These are phyloP conservation scores for Rhizophagus sp. DNA, from an alignment of 192 early-diverging fungal species.

Conservation along the genomic window DNA sequence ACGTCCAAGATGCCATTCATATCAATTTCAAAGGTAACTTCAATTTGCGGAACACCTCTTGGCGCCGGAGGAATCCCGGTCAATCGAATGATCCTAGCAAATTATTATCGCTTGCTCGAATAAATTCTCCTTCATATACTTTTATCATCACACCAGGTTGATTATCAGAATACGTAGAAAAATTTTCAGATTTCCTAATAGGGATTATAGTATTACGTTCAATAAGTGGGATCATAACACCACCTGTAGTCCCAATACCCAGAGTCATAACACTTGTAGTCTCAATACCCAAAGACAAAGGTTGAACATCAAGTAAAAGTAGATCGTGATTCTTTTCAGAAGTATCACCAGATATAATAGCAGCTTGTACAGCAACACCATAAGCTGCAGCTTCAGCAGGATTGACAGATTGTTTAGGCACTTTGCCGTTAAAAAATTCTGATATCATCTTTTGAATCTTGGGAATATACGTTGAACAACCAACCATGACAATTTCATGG, in stretches of 20 bases:
- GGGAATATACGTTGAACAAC: conserved; percentile 93
- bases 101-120: conserved; percentile 83
- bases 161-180: conserved; percentile 58
- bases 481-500: conserved; percentile 80
- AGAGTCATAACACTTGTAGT: conserved; percentile 81
- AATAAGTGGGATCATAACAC: conserved; percentile 56
- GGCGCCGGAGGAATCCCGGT: conserved; percentile 74
- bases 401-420: conserved; percentile 88
- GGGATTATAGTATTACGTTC: conserved; percentile 73
- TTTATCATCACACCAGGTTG: conserved; percentile 71
- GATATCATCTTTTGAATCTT: conserved; percentile 85
- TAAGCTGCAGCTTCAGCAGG: conserved; percentile 93
- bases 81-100: conserved; percentile 75
- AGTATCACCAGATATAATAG: too few species aligned
- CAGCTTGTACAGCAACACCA: conserved; percentile 72
- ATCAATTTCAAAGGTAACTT: conserved; percentile 59
- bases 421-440: conserved; percentile 90
- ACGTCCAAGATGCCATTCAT: too few species aligned
- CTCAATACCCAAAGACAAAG: conserved; percentile 81
- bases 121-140: too few species aligned
- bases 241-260: conserved; percentile 81
- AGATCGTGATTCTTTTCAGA: conserved; percentile 65
- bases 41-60: conserved; percentile 42
- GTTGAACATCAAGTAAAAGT: conserved; percentile 77
- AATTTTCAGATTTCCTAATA: conserved; percentile 70